phyloP scores from a whole-genome alignment of 2,329 filamentous ascomycete genomes.

The Beauveria rudraprayagi region DNA sequence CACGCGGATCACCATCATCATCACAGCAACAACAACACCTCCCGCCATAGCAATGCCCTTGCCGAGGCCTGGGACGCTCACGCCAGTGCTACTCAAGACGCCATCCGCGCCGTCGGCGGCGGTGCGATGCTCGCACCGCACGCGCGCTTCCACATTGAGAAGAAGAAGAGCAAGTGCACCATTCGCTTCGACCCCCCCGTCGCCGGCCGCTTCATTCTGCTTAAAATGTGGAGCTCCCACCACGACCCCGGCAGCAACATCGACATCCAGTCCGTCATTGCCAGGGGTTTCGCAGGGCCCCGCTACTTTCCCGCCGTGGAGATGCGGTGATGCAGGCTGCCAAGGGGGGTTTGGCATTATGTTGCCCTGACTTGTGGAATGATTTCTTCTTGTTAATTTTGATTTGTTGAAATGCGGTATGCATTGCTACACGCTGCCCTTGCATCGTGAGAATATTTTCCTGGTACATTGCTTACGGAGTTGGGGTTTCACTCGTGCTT shows the following conservation, averaged over 20 bases:
- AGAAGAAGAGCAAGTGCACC: slow-evolving; percentile 74
- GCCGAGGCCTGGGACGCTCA: slow-evolving; percentile 36
- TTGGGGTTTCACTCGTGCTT: neutral
- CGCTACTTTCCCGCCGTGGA: slow-evolving; percentile 71
- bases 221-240: slow-evolving; percentile 84
- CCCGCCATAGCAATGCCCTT: slow-evolving; percentile 16
- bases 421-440: neutral
- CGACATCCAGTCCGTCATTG: slow-evolving; percentile 80
- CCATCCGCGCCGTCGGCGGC: slow-evolving; percentile 47
- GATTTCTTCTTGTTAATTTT: too few species aligned
- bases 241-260: slow-evolving; percentile 62
- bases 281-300: slow-evolving; percentile 76
- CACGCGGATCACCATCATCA: slow-evolving; percentile 8
- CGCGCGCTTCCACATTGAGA: slow-evolving; percentile 76
- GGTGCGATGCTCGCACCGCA: slow-evolving; percentile 58
- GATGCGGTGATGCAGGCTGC: slow-evolving; percentile 37
- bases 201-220: slow-evolving; percentile 71
- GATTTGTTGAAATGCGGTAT: neutral
- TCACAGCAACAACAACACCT: neutral
- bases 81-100: slow-evolving; percentile 48
- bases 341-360: neutral
- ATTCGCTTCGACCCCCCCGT: slow-evolving; percentile 79
- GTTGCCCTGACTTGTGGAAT: neutral
- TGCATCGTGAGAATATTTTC: neutral
- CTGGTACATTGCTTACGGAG: neutral